Evolutionary conservation across 2,329 filamentous ascomycete genomes (phyloP).

Genomic region (Arthrobotrys conoides): DNA sequence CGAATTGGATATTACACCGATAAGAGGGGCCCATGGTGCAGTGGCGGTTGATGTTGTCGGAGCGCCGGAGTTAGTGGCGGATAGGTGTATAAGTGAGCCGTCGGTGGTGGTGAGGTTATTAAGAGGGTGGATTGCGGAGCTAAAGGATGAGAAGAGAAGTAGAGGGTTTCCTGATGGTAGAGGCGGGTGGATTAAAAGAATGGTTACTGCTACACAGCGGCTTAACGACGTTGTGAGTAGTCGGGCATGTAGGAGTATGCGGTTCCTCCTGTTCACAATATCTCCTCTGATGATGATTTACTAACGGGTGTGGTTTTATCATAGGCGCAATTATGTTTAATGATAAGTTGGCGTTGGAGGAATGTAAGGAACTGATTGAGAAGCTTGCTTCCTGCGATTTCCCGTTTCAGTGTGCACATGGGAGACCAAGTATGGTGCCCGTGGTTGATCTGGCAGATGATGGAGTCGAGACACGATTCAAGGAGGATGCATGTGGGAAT

Average conservation of each 20-base stretch:
- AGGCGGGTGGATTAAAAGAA: conserved; percentile 52
- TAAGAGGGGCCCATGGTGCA: neutral
- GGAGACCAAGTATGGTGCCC: conserved; percentile 77
- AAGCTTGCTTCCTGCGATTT: conserved; percentile 76
- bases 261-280: conserved; percentile 71
- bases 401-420: conserved; percentile 88
- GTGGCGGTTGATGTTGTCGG: conserved; percentile 67
- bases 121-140: conserved; percentile 80
- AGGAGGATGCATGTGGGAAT: conserved; percentile 19
- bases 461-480: conserved; percentile 7
- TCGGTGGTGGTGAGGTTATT: conserved; percentile 80
- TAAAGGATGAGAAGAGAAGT: conserved; percentile 69
- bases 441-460: conserved; percentile 71
- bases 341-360: conserved; percentile 73
- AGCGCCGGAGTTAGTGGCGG: conserved; percentile 80
- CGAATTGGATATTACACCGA: conserved; percentile 66
- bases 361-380: conserved; percentile 74
- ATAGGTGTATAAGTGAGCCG: conserved; percentile 81
- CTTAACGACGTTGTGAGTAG: conserved; percentile 16
- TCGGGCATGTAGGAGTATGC: conserved; percentile 72
- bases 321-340: conserved; percentile 86
- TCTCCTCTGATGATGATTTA: conserved; percentile 77
- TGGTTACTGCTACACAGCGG: conserved; percentile 16
- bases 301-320: conserved; percentile 76
- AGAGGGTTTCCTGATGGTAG: neutral